Evolutionary conservation across 2,329 filamentous ascomycete genomes (phyloP).

Genomic region (Penicillium glabrum): DNA sequence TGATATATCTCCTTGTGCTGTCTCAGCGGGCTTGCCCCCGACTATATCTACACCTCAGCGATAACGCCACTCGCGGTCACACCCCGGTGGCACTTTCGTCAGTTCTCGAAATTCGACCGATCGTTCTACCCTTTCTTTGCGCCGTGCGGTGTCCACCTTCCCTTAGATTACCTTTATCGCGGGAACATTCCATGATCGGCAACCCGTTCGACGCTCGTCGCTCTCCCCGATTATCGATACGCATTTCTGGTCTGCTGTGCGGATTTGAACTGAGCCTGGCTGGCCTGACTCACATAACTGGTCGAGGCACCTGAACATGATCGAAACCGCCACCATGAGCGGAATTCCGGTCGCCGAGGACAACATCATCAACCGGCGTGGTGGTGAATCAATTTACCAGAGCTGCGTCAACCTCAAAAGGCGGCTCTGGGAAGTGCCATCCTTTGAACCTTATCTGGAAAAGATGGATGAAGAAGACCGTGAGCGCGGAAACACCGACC

Average conservation of each 20-base stretch:
- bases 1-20: conserved; percentile 10
- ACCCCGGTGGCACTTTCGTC: not conserved
- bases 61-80: not conserved
- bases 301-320: conserved; percentile 33
- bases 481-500: conserved; percentile 65
- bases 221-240: conserved; percentile 14
- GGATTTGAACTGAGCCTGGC: conserved; percentile 30
- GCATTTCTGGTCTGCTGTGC: conserved; percentile 30
- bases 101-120: conserved; percentile 3
- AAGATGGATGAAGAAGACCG: conserved; percentile 70
- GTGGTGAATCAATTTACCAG: conserved; percentile 93
- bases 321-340: conserved; percentile 32
- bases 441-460: conserved; percentile 72
- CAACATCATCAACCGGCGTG: conserved; percentile 97
- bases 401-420: conserved; percentile 85
- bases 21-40: not conserved
- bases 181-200: conserved; percentile 31
- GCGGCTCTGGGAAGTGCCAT: conserved; percentile 78
- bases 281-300: conserved; percentile 20
- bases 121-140: not conserved
- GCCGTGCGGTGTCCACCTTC: conserved; percentile 8
- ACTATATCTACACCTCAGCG: not conserved
- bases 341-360: conserved; percentile 64
- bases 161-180: conserved; percentile 15
- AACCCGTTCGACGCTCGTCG: conserved; percentile 28